Evolutionary conservation across 148 eudicot species (phyloP), one percentile per base, ranked within the genome.

Genomic region (Fagopyrum esculentum): DNA sequence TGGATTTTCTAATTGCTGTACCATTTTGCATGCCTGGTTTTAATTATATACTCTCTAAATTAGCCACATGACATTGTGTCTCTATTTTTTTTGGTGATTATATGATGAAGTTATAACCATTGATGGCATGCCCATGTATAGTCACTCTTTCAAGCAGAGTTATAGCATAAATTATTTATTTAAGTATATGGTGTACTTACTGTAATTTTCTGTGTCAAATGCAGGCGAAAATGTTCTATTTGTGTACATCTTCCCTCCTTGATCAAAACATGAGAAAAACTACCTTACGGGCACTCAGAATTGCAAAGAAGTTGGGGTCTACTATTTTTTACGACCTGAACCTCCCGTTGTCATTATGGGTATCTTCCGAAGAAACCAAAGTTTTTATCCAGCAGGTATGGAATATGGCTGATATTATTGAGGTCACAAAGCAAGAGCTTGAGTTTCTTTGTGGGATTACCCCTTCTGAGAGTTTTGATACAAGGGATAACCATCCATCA

Each of bases 151-250:
- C 52, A 8, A 8, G 52, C 52, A 7, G 52, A 49, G 2, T 49
- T 49, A 49, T 49, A 49, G 52, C 13, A 49, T 49, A 17, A 17
- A 2, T 6, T 5, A 16, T 56, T 56, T 56, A 16, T 56, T 16
- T 55, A 1, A 2, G 3, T n/a, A 2, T 45, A 71, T 71, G 7
- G 6, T 45, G 55, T 45, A 47, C 54, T 45, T 71, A 8, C 43
- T 70, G 15, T 43, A 44, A 45, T 77, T 43, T 46, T 66, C 47
- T 3, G 43, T 40, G 6, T 66, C 44, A 66, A 40, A 66, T 83
- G 83, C 95, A 94, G 98, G 98, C 98, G 52, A 83, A 84, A 82
- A 90, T 94, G 93, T 94, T 94, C 77, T 94, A 94, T 86, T 81
- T 91, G 78, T 90, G 86, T 80, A 79, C 97, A 22, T 86, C 84